Evolutionary conservation across 202 grass and related monocot genomes (phyloP).

Genomic region (Digitaria exilis): DNA sequence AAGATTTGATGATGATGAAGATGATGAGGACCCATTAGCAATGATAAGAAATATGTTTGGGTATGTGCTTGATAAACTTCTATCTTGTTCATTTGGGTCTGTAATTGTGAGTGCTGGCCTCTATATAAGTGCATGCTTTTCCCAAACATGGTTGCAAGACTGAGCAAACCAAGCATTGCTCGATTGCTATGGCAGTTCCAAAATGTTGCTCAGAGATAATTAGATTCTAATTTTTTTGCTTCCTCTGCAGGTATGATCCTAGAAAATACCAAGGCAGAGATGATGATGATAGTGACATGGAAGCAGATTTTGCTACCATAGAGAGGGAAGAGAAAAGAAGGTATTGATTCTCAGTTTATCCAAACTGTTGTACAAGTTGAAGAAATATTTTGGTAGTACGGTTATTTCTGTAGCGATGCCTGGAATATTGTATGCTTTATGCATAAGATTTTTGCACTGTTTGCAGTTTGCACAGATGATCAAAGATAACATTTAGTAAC

Average conservation of each 20-base stretch:
- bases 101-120: not conserved
- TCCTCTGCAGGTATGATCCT: conserved; percentile 82
- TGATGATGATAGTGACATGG: conserved; percentile 98
- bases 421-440: not conserved
- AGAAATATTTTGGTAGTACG: not conserved
- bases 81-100: not conserved
- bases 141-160: not conserved
- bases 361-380: not conserved
- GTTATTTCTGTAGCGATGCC: not conserved
- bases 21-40: conserved; percentile 57
- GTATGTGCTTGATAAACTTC: conserved; percentile 43
- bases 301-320: conserved; percentile 92
- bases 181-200: not conserved
- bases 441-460: conserved; percentile 18
- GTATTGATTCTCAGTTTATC: conserved; percentile 44
- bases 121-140: not conserved
- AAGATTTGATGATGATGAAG: conserved; percentile 67
- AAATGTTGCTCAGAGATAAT: not conserved
- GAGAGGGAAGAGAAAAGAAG: conserved; percentile 87
- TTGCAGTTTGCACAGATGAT: not conserved
- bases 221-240: conserved; percentile 17
- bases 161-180: not conserved
- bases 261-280: conserved; percentile 74
- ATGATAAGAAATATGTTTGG: conserved; percentile 89
- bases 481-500: conserved; percentile 10